phyloP scores from a whole-genome alignment of 2,329 filamentous ascomycete species.

The Penicillium fuscoglaucum region DNA sequence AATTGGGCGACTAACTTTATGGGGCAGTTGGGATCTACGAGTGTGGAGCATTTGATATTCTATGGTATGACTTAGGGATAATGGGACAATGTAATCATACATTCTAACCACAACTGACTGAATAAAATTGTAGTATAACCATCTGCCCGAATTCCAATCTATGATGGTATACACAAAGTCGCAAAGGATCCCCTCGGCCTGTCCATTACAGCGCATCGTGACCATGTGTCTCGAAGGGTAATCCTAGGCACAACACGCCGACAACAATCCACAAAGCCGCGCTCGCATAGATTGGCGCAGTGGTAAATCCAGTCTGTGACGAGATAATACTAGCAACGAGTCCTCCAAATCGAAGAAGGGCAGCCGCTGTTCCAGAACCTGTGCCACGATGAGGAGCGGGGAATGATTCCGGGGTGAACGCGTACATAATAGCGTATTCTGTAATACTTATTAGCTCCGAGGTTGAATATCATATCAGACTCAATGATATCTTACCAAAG shows the following conservation, averaged over 20 bases:
- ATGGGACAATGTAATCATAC: not conserved
- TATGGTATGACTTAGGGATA: not conserved
- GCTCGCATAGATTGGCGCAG: constrained; percentile 48
- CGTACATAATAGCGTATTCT: constrained; percentile 37
- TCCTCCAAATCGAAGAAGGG: constrained; percentile 31
- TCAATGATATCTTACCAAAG: constrained; percentile 16
- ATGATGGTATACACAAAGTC: not conserved
- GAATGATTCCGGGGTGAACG: constrained; percentile 32
- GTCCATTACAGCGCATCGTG: constrained; percentile 24
- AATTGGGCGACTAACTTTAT: not conserved
- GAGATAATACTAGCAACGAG: constrained; percentile 47
- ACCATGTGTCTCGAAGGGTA: constrained; percentile 49
- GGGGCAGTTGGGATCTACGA: not conserved
- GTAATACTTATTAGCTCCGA: not conserved
- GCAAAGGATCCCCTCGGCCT: too few relatives aligned
- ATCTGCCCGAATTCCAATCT: not conserved
- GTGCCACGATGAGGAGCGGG: constrained; percentile 31
- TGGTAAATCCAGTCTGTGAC: constrained; percentile 46
- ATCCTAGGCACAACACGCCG: constrained; percentile 43
- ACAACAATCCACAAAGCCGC: constrained; percentile 49
- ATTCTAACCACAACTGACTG: not conserved
- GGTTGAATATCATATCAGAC: not conserved
- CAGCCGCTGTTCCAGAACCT: constrained; percentile 37
- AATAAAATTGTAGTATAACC: not conserved
- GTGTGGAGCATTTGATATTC: not conserved